Evolutionary conservation across 2,329 filamentous ascomycete genomes (phyloP), one percentile per base, ranked within the genome.

Genomic region (Stachybotrys echinatus): DNA sequence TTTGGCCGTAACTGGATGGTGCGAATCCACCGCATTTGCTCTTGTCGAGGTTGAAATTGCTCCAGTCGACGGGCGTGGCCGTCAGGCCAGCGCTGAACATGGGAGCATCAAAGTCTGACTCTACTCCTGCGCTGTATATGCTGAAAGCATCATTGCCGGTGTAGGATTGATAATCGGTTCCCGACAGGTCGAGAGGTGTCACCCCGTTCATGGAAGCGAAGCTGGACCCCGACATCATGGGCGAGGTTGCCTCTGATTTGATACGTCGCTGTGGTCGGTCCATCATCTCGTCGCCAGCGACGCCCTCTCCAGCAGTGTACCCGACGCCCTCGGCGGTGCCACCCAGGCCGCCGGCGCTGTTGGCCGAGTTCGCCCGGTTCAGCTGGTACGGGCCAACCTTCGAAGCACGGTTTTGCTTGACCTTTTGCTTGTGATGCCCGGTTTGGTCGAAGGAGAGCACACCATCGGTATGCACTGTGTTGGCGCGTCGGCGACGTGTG

Each of bases 331-430:
- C 73, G 27, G 67, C 65, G 49, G 72, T 66, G 48, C 72, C 72
- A 20, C 73, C 72, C 38, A 79, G 59, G 62, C 75, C 74, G 63
- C 72, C 68, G 50, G 73, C 65, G 66, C 80, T 74, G 65, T 80
- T 76, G 54, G 80, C 71, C 19, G 80, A 79, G 65, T 81, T 79
- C 55, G 78, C 77, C 50, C 81, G 76, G 61, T 71, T 78, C 40
- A 84, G 73, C 52, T 78, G 76, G 57, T 86, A 86, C 19, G 83
- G 81, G 27, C 79, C 79, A 57, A 74, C 78, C 64, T 84, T 84
- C 56, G 80, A 76, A 27, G 76, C 75, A 55, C 80, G 80, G 59
- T 77, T 74, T 65, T 80, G 79, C 68, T 83, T 84, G 62, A 81
- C 75, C 12, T 76, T 71, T 17, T 82, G 78, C 60, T 82, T 85